Conservation (phyloP, 2,329 filamentous ascomycete genomes). For the Paraphoma sp. region DNA sequence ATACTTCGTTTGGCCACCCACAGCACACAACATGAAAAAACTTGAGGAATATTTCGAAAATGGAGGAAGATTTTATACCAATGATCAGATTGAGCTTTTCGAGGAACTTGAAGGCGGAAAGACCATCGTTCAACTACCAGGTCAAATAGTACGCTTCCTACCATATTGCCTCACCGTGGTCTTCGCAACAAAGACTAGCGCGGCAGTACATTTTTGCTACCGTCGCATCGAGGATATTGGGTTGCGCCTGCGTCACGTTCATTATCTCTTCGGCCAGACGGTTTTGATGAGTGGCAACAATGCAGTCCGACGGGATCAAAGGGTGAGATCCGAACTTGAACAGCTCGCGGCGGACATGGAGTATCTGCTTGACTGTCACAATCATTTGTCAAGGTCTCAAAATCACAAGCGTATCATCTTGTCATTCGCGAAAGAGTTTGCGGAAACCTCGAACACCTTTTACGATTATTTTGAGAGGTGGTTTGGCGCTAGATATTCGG, state of each 20-base stretch:
- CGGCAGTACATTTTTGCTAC: neutral
- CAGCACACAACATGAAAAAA: neutral
- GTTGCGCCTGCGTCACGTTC: neutral
- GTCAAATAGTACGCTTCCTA: neutral
- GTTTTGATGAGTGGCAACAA: neutral
- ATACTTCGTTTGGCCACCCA: constrained; percentile 2
- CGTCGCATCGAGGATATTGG: neutral
- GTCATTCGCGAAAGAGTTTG: too few relatives aligned
- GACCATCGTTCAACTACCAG: neutral
- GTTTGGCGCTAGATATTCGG: too few relatives aligned
- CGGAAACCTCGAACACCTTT: too few relatives aligned
- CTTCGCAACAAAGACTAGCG: neutral
- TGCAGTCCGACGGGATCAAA: too few relatives aligned
- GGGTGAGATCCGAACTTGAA: too few relatives aligned
- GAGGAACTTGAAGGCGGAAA: neutral
- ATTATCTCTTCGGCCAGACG: neutral
- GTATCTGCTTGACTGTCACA: too few relatives aligned
- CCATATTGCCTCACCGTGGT: constrained; percentile 1
- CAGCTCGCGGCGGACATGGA: too few relatives aligned
- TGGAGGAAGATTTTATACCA: neutral
- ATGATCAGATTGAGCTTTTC: neutral
- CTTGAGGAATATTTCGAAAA: neutral
- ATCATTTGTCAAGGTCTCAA: too few relatives aligned
- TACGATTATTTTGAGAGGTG: too few relatives aligned
- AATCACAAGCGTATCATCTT: too few relatives aligned